Base-by-base conservation (phyloP, 306 rosid species). In the Rubus idaeus region DNA sequence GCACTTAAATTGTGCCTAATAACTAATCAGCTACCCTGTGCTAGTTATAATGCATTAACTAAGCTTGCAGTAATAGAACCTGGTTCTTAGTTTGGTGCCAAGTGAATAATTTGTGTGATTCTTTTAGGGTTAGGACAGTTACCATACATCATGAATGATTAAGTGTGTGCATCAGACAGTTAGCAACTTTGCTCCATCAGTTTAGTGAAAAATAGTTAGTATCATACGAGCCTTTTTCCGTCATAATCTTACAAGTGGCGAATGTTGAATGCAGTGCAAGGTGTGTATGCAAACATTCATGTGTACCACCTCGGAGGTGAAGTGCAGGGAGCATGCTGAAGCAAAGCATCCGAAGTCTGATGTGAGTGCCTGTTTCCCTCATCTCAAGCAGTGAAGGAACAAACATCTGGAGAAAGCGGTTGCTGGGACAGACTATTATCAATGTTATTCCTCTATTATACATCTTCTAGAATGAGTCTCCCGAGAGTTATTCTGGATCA, bases 251-350 rank as follows among this genome's bases (percentile, higher is more conserved):
- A 65, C 13, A 21, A 8, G 49, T 65, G 23, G 30, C 47, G 11
- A 37, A 66, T 55, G 60, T 5, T 37, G 74, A 68, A 35, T 79
- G 89, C 83, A 89, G 93, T 87, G 93, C 71, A 89, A 85, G 82
- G 91, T 89, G 75, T 89, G 93, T 67, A 85, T 89, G 93, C 93
- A 89, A 75, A 83, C 93, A 45, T 89, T 89, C 77, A 89, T 87
- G 52, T 89, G 93, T 77, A 89, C 90, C 42, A 87, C 89, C 0
- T 75, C 90, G 4, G 93, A 87, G 78, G 93, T 87, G 79, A 89
- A 89, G 75, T 89, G 93, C 86, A 77, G 85, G 83, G 91, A 89
- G n/a, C 92, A 88, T 75, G 92, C 88, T 0, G 92, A 88, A 69
- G 92, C 92, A 57, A 88, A 86, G 76, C 93, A 89, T 83, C 89